phyloP scores from a whole-genome alignment of 2,329 filamentous ascomycete genomes.

The Monosporascus sp. region DNA sequence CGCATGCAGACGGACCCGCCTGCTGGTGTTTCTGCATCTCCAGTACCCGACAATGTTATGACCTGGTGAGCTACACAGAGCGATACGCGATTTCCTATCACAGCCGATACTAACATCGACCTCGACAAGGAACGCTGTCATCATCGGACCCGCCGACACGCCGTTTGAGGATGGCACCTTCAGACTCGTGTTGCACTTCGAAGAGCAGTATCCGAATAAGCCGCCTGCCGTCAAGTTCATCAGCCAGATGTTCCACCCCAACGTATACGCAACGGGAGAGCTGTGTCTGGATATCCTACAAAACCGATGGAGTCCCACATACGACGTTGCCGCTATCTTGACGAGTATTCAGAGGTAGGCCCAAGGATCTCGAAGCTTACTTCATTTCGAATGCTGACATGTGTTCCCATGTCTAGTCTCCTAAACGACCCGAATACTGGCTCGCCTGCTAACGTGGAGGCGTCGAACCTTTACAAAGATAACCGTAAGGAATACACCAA shows the following conservation, averaged over 20 bases:
- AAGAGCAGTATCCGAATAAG: conserved; percentile 98
- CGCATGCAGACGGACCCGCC: conserved; percentile 99
- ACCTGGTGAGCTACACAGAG: conserved; percentile 62
- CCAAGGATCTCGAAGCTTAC: background rate
- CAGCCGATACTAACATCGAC: conserved; percentile 20
- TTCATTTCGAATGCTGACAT: conserved; percentile 4
- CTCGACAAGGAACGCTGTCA: conserved; percentile 82
- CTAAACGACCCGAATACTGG: conserved; percentile 99
- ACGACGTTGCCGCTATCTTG: conserved; percentile 93
- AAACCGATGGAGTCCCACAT: conserved; percentile 97
- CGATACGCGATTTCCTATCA: conserved; percentile 5
- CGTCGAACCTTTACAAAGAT: conserved; percentile 96
- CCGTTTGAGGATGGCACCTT: conserved; percentile 99
- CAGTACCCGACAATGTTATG: conserved; percentile 95
- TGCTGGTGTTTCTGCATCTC: conserved; percentile 91
- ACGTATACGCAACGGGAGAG: conserved; percentile 96
- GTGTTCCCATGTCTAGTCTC: conserved; percentile 52
- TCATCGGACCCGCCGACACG: conserved; percentile 93
- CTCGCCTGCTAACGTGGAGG: conserved; percentile 95
- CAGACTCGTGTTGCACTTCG: conserved; percentile 96
- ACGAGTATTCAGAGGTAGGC: conserved; percentile 92
- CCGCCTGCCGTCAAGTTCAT: conserved; percentile 98
- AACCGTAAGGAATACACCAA: conserved; percentile 96
- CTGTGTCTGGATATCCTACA: conserved; percentile 95
- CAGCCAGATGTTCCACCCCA: conserved; percentile 98